Base-by-base conservation (phyloP, 2,329 filamentous ascomycete genomes). In the Calonectria honghensis region DNA sequence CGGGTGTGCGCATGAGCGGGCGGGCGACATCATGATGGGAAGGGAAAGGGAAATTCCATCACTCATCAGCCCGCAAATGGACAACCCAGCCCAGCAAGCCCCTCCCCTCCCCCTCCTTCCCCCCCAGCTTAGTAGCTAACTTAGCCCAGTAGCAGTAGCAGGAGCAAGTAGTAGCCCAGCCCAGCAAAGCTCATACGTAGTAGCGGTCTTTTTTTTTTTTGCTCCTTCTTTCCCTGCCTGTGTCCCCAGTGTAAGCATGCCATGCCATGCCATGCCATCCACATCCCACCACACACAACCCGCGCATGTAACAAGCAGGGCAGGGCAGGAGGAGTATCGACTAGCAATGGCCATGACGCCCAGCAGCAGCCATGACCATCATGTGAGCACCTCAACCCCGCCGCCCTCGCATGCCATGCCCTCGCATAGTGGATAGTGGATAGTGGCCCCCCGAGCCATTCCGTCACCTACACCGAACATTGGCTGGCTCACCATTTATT, bases 341-440 rank as follows among this genome's bases (percentile, higher is more conserved):
- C 67, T 48, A 68, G 72, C 70, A 63, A 77, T 78, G 72, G 76
- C 77, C 66, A 75, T 64, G 39, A 45, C 59, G 61, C 51, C 73
- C 65, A 77, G 48, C 65, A 77, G 48, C 75, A 75, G 75, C 70
- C 74, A 79, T 77, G 72, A 70, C 73, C 73, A 78, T 80, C 79
- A 80, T 80, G 79, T 80, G 79, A 76, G 61, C 37, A 59, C 64
- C 9, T 64, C 59, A 54, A 54, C 45, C 63, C 59, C 65, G 68
- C 72, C 72, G 54, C 68, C 73, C 57, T 41, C 57, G 57, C 57
- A 41, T 61, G 54, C 78, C 67, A 61, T 61, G 18, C 41, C 41
- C 41, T n/a, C 41, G 41, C 41, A 48, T n/a, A 48, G 41, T 41
- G 39, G 39, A 41, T 41, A 41, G 16, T 39, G 13, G 37, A 24